phyloP scores from a whole-genome alignment of 441 rosid genomes.

The Populus hybrid region DNA sequence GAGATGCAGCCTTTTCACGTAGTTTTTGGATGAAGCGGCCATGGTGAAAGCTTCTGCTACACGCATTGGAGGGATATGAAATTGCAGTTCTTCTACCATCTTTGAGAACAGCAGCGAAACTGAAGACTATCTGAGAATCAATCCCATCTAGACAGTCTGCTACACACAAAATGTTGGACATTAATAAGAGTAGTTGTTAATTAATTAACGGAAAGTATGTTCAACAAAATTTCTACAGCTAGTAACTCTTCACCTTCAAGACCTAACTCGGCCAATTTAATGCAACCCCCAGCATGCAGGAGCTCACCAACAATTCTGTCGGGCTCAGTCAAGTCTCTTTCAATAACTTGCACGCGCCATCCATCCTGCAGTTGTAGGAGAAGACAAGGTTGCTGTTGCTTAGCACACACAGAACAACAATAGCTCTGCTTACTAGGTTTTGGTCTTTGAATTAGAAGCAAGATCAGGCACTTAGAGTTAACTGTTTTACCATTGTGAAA shows the following conservation, averaged over 20 bases:
- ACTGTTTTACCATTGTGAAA: not conserved
- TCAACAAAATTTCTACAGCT: not conserved
- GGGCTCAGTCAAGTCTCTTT: conserved; percentile 64
- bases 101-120: conserved; percentile 53
- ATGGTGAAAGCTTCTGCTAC: conserved; percentile 68
- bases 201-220: not conserved
- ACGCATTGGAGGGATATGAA: conserved; percentile 52
- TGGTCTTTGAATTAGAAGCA: not conserved
- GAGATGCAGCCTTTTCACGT: conserved; percentile 55
- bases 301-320: conserved; percentile 69
- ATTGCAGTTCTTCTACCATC: conserved; percentile 42
- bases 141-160: conserved; percentile 60
- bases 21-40: conserved; percentile 65
- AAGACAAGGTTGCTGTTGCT: not conserved
- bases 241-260: conserved; percentile 44
- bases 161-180: not conserved
- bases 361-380: conserved; percentile 6
- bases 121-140: conserved; percentile 56
- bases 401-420: no score
- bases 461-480: not conserved
- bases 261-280: conserved; percentile 59
- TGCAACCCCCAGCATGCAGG: conserved; percentile 68
- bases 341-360: conserved; percentile 20
- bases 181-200: not conserved
- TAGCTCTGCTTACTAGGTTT: not conserved